Evolutionary conservation across 768 basidiomycete species (phyloP), one percentile per base, ranked within the genome.

Genomic region (Tremella fuciformis): DNA sequence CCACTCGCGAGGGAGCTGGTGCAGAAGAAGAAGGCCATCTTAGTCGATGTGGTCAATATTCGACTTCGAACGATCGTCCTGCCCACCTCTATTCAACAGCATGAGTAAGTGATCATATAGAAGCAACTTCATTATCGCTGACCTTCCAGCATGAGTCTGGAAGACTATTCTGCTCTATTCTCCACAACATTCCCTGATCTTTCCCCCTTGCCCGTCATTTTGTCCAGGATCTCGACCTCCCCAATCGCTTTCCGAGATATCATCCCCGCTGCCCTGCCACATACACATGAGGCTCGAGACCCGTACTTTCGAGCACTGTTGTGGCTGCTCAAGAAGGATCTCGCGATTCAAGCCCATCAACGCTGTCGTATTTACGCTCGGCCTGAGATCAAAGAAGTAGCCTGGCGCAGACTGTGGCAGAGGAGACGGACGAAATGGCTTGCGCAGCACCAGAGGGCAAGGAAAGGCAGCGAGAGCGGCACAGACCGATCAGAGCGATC

Each of bases 1-100:
- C 89, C 91, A 0, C 84, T 88, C n/a, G 93, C 94, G 8, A 84
- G 90, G 16, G 91, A 91, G 84, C 81, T 99, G 26, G 88, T 97
- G 26, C 86, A 89, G 59, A 91, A 92, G 77, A 83, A 89, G 53
- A 83, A 89, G 69, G 94, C 91, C 4, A 90, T 90, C 66, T 80
- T 98, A 24, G 86, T 96, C 42, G 92, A 97, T 62, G 83, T 85
- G 16, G 84, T 98, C 29, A 88, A 91, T 67, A 79, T 77, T 2
- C 83, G 86, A 46, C 76, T 97, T 44, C 87, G 88, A 76, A 92
- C 89, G 0, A 83, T 90, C 0, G 96, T 85, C 3, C 80, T 93
- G 41, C 83, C 89, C 15, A 81, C 74, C 3, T 75, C 76, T 0
- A 67, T 73, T 18, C 60, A 58, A 8, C 67, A 69, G 38, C 70